Conservation (phyloP, 1,284 basidiomycete genomes). For the Earliella scabrosa region DNA sequence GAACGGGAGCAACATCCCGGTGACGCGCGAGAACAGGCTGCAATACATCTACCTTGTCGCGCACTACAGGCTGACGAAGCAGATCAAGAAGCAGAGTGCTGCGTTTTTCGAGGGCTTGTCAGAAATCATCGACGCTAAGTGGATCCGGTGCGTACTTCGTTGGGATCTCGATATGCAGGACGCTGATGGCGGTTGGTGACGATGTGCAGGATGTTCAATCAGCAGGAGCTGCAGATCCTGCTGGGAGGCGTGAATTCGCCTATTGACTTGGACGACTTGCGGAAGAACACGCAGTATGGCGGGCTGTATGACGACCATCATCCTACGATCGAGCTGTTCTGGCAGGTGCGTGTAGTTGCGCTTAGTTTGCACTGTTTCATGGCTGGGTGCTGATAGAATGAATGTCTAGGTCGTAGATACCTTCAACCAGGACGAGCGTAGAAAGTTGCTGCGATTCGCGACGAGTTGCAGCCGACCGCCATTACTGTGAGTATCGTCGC, state of each 20-base stretch:
- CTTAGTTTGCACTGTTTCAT: constrained; percentile 7
- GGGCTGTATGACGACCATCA: constrained; percentile 76
- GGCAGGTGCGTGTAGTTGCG: constrained; percentile 58
- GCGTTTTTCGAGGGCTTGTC: constrained; percentile 87
- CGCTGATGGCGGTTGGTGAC: neutral
- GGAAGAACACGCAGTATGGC: constrained; percentile 76
- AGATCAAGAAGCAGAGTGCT: constrained; percentile 87
- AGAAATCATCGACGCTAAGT: constrained; percentile 88
- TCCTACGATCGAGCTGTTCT: constrained; percentile 75
- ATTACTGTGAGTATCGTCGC: constrained; percentile 58
- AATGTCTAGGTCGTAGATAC: constrained; percentile 67
- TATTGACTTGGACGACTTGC: constrained; percentile 84
- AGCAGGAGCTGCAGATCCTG: constrained; percentile 87
- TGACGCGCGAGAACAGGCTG: constrained; percentile 89
- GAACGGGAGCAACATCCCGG: constrained; percentile 83
- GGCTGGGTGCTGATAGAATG: constrained; percentile 6
- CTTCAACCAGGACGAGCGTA: constrained; percentile 75
- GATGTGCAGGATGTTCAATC: constrained; percentile 85
- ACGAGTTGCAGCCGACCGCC: constrained; percentile 92
- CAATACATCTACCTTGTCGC: constrained; percentile 92
- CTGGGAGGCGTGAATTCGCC: constrained; percentile 84
- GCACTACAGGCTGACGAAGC: constrained; percentile 87
- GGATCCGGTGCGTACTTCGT: constrained; percentile 71
- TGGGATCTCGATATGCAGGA: neutral
- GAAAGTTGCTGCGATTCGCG: constrained; percentile 82